phyloP scores from a whole-genome alignment of 768 basidiomycete species.

The Neoboletus brunneissimus region DNA sequence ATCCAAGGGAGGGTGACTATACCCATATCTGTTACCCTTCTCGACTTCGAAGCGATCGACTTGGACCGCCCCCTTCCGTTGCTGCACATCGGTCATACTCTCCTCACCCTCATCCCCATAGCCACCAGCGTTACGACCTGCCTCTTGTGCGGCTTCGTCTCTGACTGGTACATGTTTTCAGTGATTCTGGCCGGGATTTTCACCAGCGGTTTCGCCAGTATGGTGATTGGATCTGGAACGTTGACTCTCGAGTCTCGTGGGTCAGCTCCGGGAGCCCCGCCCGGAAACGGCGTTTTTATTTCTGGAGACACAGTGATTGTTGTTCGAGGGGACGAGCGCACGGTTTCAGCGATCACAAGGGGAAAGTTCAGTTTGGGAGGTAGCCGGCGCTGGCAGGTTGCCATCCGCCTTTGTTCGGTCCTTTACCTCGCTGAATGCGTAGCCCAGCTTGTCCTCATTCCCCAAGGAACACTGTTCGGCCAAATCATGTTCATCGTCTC shows the following conservation, averaged over 20 bases:
- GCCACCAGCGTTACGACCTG: background rate
- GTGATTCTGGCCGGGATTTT: background rate
- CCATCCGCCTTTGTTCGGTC: background rate
- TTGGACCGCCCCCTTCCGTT: background rate
- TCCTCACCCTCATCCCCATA: background rate
- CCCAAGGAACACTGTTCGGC: background rate
- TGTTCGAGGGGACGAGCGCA: background rate
- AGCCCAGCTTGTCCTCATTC: background rate
- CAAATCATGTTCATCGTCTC: background rate
- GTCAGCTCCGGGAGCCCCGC: background rate
- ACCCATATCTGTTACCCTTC: background rate
- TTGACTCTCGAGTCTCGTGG: background rate
- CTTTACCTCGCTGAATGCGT: background rate
- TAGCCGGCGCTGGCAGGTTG: background rate
- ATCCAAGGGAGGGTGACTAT: fast-evolving
- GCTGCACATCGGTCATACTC: background rate
- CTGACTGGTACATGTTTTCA: background rate
- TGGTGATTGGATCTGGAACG: background rate
- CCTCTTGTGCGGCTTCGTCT: background rate
- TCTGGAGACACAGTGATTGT: background rate
- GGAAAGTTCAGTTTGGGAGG: background rate
- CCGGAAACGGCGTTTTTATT: background rate
- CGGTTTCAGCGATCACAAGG: background rate
- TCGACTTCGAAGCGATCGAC: background rate
- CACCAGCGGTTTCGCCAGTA: background rate